Evolutionary conservation across 495 filamentous ascomycete genomes (phyloP).

Genomic region (Podospora pseudocomata): DNA sequence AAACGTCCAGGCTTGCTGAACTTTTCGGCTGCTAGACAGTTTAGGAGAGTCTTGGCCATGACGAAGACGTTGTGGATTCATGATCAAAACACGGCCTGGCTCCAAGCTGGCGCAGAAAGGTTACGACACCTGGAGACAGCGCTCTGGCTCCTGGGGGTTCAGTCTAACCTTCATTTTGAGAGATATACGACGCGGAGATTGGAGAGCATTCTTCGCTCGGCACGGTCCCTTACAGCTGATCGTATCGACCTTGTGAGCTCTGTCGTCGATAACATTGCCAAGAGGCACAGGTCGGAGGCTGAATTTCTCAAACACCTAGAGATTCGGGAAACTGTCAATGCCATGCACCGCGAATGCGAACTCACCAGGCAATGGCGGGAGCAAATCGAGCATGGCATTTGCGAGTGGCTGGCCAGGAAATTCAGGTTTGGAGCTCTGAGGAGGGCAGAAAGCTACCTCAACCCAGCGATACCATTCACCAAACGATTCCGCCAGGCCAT

Average conservation of each 20-base stretch:
- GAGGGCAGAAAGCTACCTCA: neutral
- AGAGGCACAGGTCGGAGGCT: neutral
- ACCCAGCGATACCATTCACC: neutral
- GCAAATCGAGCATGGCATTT: neutral
- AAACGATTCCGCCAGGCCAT: neutral
- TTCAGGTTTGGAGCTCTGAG: neutral
- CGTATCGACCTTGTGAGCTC: neutral
- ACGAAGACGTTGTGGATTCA: neutral
- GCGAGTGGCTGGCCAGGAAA: neutral
- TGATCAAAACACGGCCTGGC: neutral
- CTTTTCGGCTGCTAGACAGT: neutral
- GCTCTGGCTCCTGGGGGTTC: neutral
- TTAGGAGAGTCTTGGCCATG: neutral
- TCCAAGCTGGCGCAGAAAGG: neutral
- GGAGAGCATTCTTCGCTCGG: neutral
- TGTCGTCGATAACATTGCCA: neutral
- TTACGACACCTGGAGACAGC: neutral
- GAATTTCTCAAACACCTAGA: neutral
- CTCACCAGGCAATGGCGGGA: neutral
- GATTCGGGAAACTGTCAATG: neutral
- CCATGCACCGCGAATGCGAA: neutral
- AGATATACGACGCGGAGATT: neutral
- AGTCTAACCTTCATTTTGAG: neutral
- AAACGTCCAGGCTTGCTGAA: neutral
- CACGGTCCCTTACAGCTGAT: neutral